Base-by-base conservation (phyloP, 768 basidiomycete species). In the Leccinellum luteum region DNA sequence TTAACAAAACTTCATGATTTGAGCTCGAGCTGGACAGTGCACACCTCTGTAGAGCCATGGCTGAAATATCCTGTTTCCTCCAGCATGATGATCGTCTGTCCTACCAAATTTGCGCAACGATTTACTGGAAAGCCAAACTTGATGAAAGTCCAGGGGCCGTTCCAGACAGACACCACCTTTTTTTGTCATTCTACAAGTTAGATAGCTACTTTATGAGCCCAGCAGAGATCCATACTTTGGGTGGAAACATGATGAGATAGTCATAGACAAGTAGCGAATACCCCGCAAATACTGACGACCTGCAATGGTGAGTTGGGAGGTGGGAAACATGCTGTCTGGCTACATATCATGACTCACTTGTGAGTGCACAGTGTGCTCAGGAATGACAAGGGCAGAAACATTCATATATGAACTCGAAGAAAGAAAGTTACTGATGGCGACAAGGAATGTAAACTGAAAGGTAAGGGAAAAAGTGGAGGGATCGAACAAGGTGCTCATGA, bases 71-170 rank as follows among this genome's bases (percentile, higher is more conserved):
- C 60, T 1, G 25, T 25, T 17, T 54, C 48, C 25, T 61, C 38
- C 12, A 61, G 7, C 13, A 14, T 1, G 31, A 65, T 51, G 4
- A 60, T 4, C 1, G 25, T 10, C 10, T 65, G 57, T 15, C 64
- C 62, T 4, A 65, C 13, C 56, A 64, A 34, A 49, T 56, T 65
- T 35, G 44, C 58, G 14, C 64, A 65, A n/a, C 64, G 60, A 21
- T 64, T 64, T 13, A 58, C 17, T 21, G 64, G 58, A 31, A 65
- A 65, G 9, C 48, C 47, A 3, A 8, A n/a, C 14, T 65, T 65
- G 48, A 58, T 48, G 3, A 19, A 1, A 6, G 62, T 48, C 60
- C 63, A 54, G 0, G 63, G 62, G 3, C 58, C 45, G 7, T 54
- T 51, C 64, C 64, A 65, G 2, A 64, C 59, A 44, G 60, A 58